Conservation (phyloP, 352 stramenopile species). For the Phytophthora ramorum region DNA sequence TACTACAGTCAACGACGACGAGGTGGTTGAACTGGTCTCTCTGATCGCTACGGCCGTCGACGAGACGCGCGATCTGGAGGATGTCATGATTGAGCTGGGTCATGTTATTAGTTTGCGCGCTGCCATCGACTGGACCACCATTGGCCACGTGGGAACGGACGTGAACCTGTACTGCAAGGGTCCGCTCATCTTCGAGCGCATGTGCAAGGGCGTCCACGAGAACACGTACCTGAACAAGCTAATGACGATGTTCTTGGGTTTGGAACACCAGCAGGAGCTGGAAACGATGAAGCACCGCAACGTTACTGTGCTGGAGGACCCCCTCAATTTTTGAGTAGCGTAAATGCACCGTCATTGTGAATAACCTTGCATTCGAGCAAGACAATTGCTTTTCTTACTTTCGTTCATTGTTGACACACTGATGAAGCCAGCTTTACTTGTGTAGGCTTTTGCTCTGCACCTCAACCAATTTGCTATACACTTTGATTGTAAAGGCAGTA, state of each 20-base stretch:
- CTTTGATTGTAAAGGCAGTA: too few relatives aligned
- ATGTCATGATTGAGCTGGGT: conserved; percentile 63
- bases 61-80: conserved; percentile 43
- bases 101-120: conserved; percentile 58
- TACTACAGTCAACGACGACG: conserved; percentile 38
- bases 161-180: conserved; percentile 82
- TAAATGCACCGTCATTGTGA: conserved; percentile 39
- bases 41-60: conserved; percentile 58
- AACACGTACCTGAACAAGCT: conserved; percentile 82
- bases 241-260: conserved; percentile 73
- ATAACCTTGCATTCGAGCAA: neutral
- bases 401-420: too few relatives aligned
- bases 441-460: too few relatives aligned
- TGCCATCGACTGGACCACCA: conserved; percentile 65
- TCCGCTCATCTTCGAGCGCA: conserved; percentile 56
- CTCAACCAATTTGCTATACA: too few relatives aligned
- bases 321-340: conserved; percentile 2
- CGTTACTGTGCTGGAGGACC: conserved; percentile 39
- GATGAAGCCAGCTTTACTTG: too few relatives aligned
- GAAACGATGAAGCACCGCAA: conserved; percentile 67
- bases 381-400: neutral
- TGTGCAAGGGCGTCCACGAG: conserved; percentile 73
- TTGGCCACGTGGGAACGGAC: conserved; percentile 74
- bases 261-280: conserved; percentile 61
- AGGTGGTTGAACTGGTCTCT: conserved; percentile 29